Evolutionary conservation across 164 flowering plant species (phyloP).

Genomic region (Stephania yunnanensis): DNA sequence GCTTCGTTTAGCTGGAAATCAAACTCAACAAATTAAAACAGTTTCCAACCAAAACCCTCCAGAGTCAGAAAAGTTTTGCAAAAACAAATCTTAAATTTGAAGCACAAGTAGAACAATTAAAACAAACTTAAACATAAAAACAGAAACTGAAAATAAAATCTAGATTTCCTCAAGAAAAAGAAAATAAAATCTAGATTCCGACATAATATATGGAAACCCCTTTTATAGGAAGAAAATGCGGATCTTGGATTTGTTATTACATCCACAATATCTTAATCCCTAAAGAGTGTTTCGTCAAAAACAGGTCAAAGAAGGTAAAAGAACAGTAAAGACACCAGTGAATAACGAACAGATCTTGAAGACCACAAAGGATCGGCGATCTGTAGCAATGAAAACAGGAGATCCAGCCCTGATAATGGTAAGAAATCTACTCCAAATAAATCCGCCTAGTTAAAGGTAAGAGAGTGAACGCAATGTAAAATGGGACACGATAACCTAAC

Average conservation of each 20-base stretch:
- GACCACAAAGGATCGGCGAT: neutral
- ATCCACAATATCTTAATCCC: neutral
- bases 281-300: neutral
- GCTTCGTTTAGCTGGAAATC: constrained; percentile 25
- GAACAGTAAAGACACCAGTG: neutral
- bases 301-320: neutral
- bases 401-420: neutral
- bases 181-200: neutral
- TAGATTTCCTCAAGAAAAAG: neutral
- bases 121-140: neutral
- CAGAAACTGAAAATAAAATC: neutral
- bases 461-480: too few species aligned
- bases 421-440: neutral
- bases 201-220: neutral
- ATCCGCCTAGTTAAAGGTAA: too few species aligned
- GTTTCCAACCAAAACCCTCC: neutral
- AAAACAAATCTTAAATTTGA: neutral
- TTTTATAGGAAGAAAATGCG: constrained; percentile 2
- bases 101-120: neutral
- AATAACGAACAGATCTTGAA: neutral
- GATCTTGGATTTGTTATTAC: neutral
- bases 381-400: neutral
- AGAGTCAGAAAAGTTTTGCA: neutral
- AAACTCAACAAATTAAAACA: constrained; percentile 16
- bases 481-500: too few species aligned